Conservation (phyloP, 345 rosid species). For the Ceriops decandra region DNA sequence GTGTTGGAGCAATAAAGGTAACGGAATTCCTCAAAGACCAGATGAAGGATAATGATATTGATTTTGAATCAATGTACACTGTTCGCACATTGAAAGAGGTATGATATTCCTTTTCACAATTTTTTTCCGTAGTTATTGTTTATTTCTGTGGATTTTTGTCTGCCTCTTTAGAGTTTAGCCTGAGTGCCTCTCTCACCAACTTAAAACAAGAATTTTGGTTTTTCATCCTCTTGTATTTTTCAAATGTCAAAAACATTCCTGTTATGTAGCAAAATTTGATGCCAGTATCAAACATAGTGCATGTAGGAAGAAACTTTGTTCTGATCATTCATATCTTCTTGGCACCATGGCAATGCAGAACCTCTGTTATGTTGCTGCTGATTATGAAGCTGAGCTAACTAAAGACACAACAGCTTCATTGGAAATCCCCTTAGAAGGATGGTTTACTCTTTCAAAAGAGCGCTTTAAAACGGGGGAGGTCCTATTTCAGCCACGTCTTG, state of each 20-base stretch:
- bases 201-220: background rate
- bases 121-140: background rate
- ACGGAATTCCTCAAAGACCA: slow-evolving; percentile 80
- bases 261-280: background rate
- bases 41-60: slow-evolving; percentile 67
- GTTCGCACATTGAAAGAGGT: slow-evolving; percentile 93
- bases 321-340: slow-evolving; percentile 19
- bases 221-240: background rate
- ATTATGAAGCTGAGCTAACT: slow-evolving; percentile 61
- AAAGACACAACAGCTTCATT: slow-evolving; percentile 62
- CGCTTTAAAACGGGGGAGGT: slow-evolving; percentile 93
- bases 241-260: background rate
- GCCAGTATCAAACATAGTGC: background rate
- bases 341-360: slow-evolving; percentile 42
- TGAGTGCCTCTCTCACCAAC: background rate
- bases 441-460: slow-evolving; percentile 72
- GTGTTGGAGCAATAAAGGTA: slow-evolving; percentile 79
- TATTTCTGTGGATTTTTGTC: background rate
- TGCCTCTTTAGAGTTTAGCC: background rate
- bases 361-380: slow-evolving; percentile 85
- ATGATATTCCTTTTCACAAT: slow-evolving; percentile 1
- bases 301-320: slow-evolving; percentile 3
- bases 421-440: slow-evolving; percentile 66
- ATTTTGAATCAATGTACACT: slow-evolving; percentile 69
- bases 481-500: slow-evolving; percentile 79